Conservation (phyloP, 2,329 filamentous ascomycete genomes). For the Monosporascus cannonballus region DNA sequence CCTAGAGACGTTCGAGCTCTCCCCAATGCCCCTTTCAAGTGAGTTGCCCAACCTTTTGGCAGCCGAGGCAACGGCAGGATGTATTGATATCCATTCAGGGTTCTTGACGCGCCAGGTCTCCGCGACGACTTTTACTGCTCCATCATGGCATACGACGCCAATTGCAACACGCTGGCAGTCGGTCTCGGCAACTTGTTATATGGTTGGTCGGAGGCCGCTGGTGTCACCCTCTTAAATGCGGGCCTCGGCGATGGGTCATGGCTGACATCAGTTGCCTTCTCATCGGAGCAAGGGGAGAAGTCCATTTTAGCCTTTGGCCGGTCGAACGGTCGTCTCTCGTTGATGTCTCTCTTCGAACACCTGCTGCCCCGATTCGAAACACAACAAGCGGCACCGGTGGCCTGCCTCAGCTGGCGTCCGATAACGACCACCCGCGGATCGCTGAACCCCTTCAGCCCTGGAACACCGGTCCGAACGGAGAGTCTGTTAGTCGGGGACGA, state of each 20-base stretch:
- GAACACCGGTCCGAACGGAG: slow-evolving; percentile 59
- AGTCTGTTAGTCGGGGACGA: slow-evolving; percentile 86
- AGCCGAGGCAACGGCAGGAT: not conserved
- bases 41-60: slow-evolving; percentile 24
- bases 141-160: slow-evolving; percentile 75
- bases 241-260: slow-evolving; percentile 43
- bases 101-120: slow-evolving; percentile 83
- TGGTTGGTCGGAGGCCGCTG: slow-evolving; percentile 75
- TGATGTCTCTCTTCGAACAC: slow-evolving; percentile 71
- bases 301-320: slow-evolving; percentile 81
- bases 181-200: slow-evolving; percentile 76
- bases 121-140: slow-evolving; percentile 96
- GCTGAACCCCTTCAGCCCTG: slow-evolving; percentile 39
- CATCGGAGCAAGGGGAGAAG: slow-evolving; percentile 67
- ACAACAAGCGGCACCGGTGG: slow-evolving; percentile 64
- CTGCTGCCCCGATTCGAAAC: slow-evolving; percentile 67
- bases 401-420: slow-evolving; percentile 78
- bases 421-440: slow-evolving; percentile 47
- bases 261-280: slow-evolving; percentile 87
- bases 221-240: slow-evolving; percentile 52
- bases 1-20: slow-evolving; percentile 39
- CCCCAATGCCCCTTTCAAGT: slow-evolving; percentile 73
- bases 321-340: slow-evolving; percentile 66
- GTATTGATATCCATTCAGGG: slow-evolving; percentile 42
- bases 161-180: slow-evolving; percentile 71